A percentile compares a stretch with the other conserved stretches of the same genome.
These are phyloP conservation scores for Heterobasidion parviporum DNA, from an alignment of 1,284 basidiomycete genomes.

Conservation along the genomic window DNA sequence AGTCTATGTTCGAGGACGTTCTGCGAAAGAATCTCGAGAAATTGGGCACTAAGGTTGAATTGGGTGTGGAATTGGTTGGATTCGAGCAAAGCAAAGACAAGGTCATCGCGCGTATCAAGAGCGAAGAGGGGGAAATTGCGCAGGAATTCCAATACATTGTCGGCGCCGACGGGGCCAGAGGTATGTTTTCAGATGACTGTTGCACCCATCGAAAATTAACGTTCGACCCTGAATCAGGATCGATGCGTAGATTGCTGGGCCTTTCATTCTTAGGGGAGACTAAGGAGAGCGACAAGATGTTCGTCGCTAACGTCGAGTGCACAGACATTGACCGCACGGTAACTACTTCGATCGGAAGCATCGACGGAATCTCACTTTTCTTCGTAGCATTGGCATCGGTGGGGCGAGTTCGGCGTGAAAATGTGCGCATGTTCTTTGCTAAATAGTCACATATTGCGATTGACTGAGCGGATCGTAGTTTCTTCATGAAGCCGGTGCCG, in stretches of 20 bases:
- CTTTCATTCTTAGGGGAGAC: slow-evolving; percentile 16
- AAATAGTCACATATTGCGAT: too few relatives aligned
- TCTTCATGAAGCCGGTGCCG: slow-evolving; percentile 9
- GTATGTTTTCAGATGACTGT: not conserved
- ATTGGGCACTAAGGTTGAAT: slow-evolving; percentile 9
- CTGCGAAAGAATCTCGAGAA: slow-evolving; percentile 10
- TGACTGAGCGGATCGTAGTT: not conserved
- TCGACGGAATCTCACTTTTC: not conserved
- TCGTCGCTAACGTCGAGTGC: slow-evolving; percentile 11
- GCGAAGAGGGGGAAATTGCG: not conserved
- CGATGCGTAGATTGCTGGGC: slow-evolving; percentile 8
- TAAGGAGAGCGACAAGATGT: slow-evolving; percentile 10
- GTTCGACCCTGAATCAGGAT: not conserved
- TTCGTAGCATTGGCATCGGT: slow-evolving; percentile 12
- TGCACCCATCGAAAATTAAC: not conserved
- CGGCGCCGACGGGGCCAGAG: slow-evolving; percentile 14
- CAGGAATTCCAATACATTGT: slow-evolving; percentile 9
- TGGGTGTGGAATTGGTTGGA: slow-evolving; percentile 8
- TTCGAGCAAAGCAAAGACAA: slow-evolving; percentile 8
- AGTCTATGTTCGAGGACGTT: slow-evolving; percentile 8
- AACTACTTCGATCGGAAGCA: not conserved
- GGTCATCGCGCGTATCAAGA: slow-evolving; percentile 5
- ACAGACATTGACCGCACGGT: slow-evolving; percentile 11
- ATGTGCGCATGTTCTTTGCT: not conserved
- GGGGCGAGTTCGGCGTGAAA: slow-evolving; percentile 5